Percentiles rank a stretch among this genome's conserved stretches.
Conservation (phyloP, 352 stramenopile genomes). For the Elongisporangium anandrum region DNA sequence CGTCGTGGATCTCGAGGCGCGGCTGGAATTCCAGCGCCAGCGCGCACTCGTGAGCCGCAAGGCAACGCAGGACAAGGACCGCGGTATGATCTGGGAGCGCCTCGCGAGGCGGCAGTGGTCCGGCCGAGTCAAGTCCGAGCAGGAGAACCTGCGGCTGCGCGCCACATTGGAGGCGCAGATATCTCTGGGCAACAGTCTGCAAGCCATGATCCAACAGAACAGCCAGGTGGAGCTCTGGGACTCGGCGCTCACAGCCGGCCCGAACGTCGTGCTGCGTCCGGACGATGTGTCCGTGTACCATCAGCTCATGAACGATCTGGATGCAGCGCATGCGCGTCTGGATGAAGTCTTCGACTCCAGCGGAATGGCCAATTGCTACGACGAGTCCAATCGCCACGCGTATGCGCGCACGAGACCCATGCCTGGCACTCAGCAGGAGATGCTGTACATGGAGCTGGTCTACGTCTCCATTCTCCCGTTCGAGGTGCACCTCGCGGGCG, state of each 20-base stretch:
- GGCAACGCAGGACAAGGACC: not conserved
- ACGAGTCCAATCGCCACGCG: slow-evolving; percentile 39
- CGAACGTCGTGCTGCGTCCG: slow-evolving; percentile 19
- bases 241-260: not conserved
- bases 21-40: not conserved
- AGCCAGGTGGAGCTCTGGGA: slow-evolving; percentile 18
- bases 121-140: slow-evolving; percentile 23
- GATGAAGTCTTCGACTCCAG: slow-evolving; percentile 42
- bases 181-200: slow-evolving; percentile 36
- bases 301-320: slow-evolving; percentile 31
- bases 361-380: slow-evolving; percentile 29
- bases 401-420: slow-evolving; percentile 21
- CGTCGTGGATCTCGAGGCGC: slow-evolving; percentile 33
- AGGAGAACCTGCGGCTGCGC: slow-evolving; percentile 40
- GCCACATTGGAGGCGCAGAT: slow-evolving; percentile 41
- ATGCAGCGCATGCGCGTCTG: slow-evolving; percentile 29
- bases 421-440: slow-evolving; percentile 11
- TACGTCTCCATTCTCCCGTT: slow-evolving; percentile 44
- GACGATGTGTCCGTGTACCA: slow-evolving; percentile 16
- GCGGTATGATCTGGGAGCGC: slow-evolving; percentile 36
- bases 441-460: slow-evolving; percentile 31
- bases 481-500: slow-evolving; percentile 19
- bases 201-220: slow-evolving; percentile 45
- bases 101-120: slow-evolving; percentile 43
- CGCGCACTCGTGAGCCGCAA: not conserved